A percentile compares a stretch with the other conserved stretches of the same genome.
These are phyloP conservation scores for Cladosporium sp. DNA, from an alignment of 2,329 filamentous ascomycete genomes.

Conservation along the genomic window DNA sequence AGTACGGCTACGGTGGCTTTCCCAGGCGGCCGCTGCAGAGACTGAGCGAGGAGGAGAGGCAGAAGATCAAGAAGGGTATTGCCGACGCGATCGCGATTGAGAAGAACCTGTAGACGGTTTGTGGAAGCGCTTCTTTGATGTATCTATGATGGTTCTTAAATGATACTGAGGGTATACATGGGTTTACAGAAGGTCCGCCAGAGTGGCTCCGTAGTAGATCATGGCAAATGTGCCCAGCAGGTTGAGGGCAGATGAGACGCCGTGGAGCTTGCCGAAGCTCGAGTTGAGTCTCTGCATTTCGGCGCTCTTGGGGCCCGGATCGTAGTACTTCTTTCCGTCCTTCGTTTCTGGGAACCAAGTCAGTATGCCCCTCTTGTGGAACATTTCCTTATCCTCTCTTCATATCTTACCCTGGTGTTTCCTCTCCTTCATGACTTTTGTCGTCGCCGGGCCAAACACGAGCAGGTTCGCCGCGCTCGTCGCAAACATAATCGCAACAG, in stretches of 20 bases:
- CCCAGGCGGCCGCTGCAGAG: constrained; percentile 67
- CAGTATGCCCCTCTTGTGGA: not conserved
- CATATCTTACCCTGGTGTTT: constrained; percentile 66
- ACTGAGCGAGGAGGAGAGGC: constrained; percentile 46
- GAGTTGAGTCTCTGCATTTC: constrained; percentile 80
- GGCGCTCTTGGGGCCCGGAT: constrained; percentile 69
- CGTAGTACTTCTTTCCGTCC: constrained; percentile 83
- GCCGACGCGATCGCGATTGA: constrained; percentile 26
- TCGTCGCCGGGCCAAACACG: constrained; percentile 69
- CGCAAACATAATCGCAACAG: constrained; percentile 64
- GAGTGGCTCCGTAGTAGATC: constrained; percentile 69
- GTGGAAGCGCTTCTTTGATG: not conserved
- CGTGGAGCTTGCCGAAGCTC: constrained; percentile 72
- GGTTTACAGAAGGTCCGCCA: constrained; percentile 56
- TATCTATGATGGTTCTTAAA: not conserved
- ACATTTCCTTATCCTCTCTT: not conserved
- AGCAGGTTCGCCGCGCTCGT: constrained; percentile 65
- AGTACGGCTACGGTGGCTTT: constrained; percentile 74
- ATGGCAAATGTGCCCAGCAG: constrained; percentile 62
- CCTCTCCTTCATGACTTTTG: constrained; percentile 65
- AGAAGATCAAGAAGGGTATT: constrained; percentile 26
- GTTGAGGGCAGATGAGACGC: constrained; percentile 74
- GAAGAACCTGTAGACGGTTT: constrained; percentile 20
- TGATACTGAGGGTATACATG: constrained; percentile 3
- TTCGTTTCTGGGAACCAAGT: constrained; percentile 56